These are phyloP conservation scores for Amanita exitialis DNA, from an alignment of 768 basidiomycete genomes.

Conservation along the genomic window DNA sequence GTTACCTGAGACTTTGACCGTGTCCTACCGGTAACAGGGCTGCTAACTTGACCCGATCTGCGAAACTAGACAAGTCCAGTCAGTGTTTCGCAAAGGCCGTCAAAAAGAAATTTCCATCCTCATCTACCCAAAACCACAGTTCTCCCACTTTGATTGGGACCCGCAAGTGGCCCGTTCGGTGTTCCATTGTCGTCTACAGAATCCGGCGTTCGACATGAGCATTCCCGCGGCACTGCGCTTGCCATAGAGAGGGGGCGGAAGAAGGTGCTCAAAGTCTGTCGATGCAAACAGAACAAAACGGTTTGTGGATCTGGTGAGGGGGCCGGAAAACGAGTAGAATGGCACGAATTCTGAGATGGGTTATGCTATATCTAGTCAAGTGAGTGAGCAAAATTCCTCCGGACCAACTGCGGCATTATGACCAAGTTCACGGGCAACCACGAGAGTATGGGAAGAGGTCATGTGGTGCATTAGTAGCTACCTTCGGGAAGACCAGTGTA, in stretches of 20 bases:
- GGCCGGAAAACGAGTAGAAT: background rate
- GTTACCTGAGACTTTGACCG: slow-evolving; percentile 66
- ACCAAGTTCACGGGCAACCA: slow-evolving; percentile 37
- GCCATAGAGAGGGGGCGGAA: slow-evolving; percentile 30
- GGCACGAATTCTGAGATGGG: slow-evolving; percentile 45
- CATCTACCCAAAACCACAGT: slow-evolving; percentile 52
- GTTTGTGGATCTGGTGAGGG: background rate
- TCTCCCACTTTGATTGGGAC: slow-evolving; percentile 54
- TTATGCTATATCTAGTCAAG: slow-evolving; percentile 40
- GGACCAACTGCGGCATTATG: slow-evolving; percentile 37
- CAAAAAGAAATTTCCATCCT: slow-evolving; percentile 47
- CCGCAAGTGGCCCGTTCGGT: slow-evolving; percentile 24
- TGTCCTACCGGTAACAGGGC: slow-evolving; percentile 42
- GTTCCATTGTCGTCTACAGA: slow-evolving; percentile 41
- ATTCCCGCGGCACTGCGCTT: slow-evolving; percentile 42
- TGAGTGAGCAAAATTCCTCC: background rate
- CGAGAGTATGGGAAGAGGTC: slow-evolving; percentile 44
- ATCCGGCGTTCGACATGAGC: slow-evolving; percentile 57
- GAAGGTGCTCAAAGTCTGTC: slow-evolving; percentile 46
- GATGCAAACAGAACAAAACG: background rate
- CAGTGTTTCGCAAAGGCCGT: background rate
- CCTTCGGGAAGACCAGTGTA: slow-evolving; percentile 70
- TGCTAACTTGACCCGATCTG: slow-evolving; percentile 67
- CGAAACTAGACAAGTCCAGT: slow-evolving; percentile 36
- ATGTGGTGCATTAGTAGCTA: slow-evolving; percentile 40